Evolutionary conservation across 1,139 yeast genomes (phyloP), one percentile per base, ranked within the genome.

Genomic region (Taiozyma sp.): DNA sequence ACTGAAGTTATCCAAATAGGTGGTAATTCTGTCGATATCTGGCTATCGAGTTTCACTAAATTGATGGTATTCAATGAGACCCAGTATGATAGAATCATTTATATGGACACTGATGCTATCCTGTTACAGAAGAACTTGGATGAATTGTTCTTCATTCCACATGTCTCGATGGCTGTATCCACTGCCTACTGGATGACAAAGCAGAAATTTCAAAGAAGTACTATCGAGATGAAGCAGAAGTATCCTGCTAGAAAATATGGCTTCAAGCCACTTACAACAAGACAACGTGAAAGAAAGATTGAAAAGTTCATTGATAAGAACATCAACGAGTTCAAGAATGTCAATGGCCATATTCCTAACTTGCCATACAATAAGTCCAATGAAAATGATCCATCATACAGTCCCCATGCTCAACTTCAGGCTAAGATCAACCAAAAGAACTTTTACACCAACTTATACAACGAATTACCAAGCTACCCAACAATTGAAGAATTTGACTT

Each of bases 41-140:
- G 86, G 86, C 59, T 68, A 3, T 69, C 74, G 10, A 77, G 83
- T 46, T 76, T 78, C 55, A 80, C 85, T 0, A 81, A 82, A 57
- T 66, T 81, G 41, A 71, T 75, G 53, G 72, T 79, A 0, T 82
- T 82, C 60, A 71, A 74, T 52, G 73, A 74, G 56, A 68, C 71
- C 1, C 74, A 78, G 42, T 83, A 71, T 59, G 73, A 74, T n/a
- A 61, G 80, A 43, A 59, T 78, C 14, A 62, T 78, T 8, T 74
- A 71, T 56, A 51, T 78, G 57, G 78, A 74, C 53, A 68, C 72
- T 35, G 77, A 74, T 59, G 71, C 74, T 2, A 52, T 60, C 4
- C 53, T 65, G 28, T 35, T 63, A 6, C 58, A 56, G 28, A 63
- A 61, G 16, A 62, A 66, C 30, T 53, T 78, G 60, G 83, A 78